Evolutionary conservation across 2,329 filamentous ascomycete species (phyloP).

Genomic region (Byssochlamys sp.): DNA sequence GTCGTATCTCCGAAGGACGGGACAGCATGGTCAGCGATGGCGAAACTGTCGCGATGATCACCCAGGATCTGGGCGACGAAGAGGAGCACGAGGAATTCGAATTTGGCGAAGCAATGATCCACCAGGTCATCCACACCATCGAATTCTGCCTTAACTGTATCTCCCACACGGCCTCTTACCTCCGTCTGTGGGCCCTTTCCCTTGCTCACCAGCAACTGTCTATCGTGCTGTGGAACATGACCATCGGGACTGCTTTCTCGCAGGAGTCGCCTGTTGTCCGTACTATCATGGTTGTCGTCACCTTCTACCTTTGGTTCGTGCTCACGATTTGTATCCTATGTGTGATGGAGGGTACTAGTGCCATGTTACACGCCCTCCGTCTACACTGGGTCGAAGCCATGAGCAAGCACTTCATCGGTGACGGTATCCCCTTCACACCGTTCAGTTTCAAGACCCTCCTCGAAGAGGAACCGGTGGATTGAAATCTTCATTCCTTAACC

Average conservation of each 20-base stretch:
- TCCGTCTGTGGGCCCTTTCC: constrained; percentile 94
- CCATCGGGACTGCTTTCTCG: constrained; percentile 65
- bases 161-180: constrained; percentile 95
- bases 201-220: constrained; percentile 96
- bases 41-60: constrained; percentile 78
- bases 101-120: constrained; percentile 94
- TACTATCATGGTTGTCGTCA: constrained; percentile 68
- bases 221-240: constrained; percentile 94
- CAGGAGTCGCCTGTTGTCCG: constrained; percentile 55
- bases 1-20: constrained; percentile 50
- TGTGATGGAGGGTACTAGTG: constrained; percentile 90
- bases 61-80: constrained; percentile 63
- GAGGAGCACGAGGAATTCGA: constrained; percentile 95
- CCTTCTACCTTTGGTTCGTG: constrained; percentile 84
- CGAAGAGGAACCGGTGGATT: constrained; percentile 61
- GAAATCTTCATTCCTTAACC: constrained; percentile 9
- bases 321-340: constrained; percentile 72
- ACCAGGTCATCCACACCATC: constrained; percentile 97
- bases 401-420: constrained; percentile 92
- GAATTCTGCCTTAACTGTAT: constrained; percentile 99
- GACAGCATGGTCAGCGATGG: constrained; percentile 65
- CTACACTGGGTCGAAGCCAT: constrained; percentile 96
- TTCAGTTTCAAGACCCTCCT: constrained; percentile 78
- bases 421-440: constrained; percentile 74
- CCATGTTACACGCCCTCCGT: constrained; percentile 86